Conservation (phyloP, 1,284 basidiomycete species). For the Trametes versicolor region DNA sequence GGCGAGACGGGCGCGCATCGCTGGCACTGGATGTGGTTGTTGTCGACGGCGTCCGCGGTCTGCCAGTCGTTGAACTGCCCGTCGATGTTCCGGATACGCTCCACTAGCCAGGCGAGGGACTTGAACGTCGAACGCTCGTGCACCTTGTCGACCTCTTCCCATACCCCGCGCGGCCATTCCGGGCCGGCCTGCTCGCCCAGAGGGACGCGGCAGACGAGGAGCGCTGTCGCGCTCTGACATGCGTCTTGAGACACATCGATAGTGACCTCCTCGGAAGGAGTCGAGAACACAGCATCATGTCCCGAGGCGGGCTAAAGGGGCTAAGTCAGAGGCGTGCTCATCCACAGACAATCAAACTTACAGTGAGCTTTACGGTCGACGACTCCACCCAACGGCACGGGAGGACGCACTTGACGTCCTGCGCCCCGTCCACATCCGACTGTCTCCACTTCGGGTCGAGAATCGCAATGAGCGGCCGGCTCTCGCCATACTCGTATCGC, state of each 20-base stretch:
- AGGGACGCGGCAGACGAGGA: constrained; percentile 82
- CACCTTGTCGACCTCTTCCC: constrained; percentile 86
- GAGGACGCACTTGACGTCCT: constrained; percentile 65
- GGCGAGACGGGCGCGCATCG: constrained; percentile 87
- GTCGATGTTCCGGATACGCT: constrained; percentile 81
- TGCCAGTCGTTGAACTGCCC: constrained; percentile 73
- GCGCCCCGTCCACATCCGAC: constrained; percentile 56
- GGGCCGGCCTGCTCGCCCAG: constrained; percentile 72
- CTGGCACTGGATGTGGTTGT: constrained; percentile 62
- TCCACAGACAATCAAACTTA: constrained; percentile 45
- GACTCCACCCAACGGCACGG: constrained; percentile 72
- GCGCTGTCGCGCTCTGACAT: constrained; percentile 78
- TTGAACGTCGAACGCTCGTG: constrained; percentile 87
- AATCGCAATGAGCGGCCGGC: constrained; percentile 77
- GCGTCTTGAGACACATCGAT: constrained; percentile 66
- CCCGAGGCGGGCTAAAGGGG: constrained; percentile 58
- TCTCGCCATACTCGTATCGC: constrained; percentile 83
- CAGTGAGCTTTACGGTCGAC: constrained; percentile 58
- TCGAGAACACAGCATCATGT: constrained; percentile 70
- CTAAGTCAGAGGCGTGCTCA: constrained; percentile 26
- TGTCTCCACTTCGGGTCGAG: constrained; percentile 84
- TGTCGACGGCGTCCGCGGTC: constrained; percentile 49
- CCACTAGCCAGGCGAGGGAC: constrained; percentile 86
- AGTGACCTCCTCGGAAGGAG: constrained; percentile 64
- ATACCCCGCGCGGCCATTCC: constrained; percentile 81